These are phyloP conservation scores for Chenopodium quinoa DNA, from an alignment of 148 eudicot genomes.

Conservation along the genomic window DNA sequence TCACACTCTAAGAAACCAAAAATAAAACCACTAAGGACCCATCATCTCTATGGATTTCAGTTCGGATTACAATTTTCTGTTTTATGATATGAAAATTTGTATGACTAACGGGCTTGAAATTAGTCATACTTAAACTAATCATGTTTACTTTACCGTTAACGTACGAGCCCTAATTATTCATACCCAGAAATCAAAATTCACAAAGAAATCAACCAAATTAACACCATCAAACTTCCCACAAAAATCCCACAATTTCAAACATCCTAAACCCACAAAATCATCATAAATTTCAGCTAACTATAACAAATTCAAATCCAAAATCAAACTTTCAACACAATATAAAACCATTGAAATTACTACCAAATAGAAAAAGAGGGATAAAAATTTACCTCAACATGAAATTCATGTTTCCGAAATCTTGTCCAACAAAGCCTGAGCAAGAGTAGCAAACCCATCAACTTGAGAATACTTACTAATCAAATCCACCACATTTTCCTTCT, in stretches of 20 bases:
- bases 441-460: conserved; percentile 25
- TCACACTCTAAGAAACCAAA: neutral
- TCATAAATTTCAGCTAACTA: neutral
- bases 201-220: too few species aligned
- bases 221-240: neutral
- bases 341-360: neutral
- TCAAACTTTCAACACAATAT: neutral
- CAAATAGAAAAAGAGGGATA: too few species aligned
- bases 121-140: too few species aligned
- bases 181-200: too few species aligned
- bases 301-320: neutral
- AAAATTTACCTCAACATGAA: neutral
- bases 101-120: too few species aligned
- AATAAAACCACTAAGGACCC: too few species aligned
- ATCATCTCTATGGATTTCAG: too few species aligned
- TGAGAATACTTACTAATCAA: conserved; percentile 23
- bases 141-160: too few species aligned
- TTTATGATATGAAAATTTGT: too few species aligned
- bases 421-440: conserved; percentile 38
- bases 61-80: too few species aligned
- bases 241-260: neutral
- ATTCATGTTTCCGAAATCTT: conserved; percentile 18
- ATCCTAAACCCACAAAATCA: neutral
- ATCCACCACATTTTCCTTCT: conserved; percentile 29
- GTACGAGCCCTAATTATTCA: too few species aligned